These are phyloP conservation scores for Saccharomyces hybrid DNA, from an alignment of 1,139 yeast genomes.

Conservation along the genomic window DNA sequence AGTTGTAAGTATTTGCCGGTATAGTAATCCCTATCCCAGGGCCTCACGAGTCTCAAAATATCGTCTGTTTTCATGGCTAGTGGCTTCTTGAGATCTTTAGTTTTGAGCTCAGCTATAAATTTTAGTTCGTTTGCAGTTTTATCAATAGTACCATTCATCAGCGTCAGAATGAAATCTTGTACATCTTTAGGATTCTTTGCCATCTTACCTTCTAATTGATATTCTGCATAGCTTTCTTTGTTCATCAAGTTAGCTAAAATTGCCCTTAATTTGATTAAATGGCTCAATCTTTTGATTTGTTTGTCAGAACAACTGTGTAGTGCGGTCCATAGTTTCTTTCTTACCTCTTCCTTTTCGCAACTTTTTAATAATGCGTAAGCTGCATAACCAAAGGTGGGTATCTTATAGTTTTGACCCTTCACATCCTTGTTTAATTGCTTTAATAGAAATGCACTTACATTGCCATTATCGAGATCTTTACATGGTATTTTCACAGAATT, in stretches of 20 bases:
- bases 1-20: conserved; percentile 17
- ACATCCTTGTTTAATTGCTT: conserved; percentile 27
- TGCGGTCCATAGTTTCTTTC: conserved; percentile 69
- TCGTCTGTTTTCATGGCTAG: conserved; percentile 28
- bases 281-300: conserved; percentile 55
- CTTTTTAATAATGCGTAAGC: conserved; percentile 61
- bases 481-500: conserved; percentile 17
- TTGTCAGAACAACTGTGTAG: conserved; percentile 49
- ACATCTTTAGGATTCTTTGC: conserved; percentile 78
- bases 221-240: conserved; percentile 61
- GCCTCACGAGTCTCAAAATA: conserved; percentile 47
- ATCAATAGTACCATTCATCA: conserved; percentile 46
- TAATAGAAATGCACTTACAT: conserved; percentile 21
- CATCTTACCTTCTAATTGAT: conserved; percentile 85
- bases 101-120: conserved; percentile 37
- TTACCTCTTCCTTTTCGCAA: conserved; percentile 48
- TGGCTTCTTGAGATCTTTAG: conserved; percentile 24
- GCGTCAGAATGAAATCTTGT: conserved; percentile 51
- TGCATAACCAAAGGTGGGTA: conserved; percentile 65
- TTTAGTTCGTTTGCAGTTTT: conserved; percentile 57
- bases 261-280: conserved; percentile 59
- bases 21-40: conserved; percentile 90
- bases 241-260: conserved; percentile 71
- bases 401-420: conserved; percentile 33
- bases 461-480: conserved; percentile 16